A percentile compares a stretch with the other conserved stretches of the same genome.
phyloP scores from a whole-genome alignment of 345 rosid species.

The Hibiscus mutabilis region DNA sequence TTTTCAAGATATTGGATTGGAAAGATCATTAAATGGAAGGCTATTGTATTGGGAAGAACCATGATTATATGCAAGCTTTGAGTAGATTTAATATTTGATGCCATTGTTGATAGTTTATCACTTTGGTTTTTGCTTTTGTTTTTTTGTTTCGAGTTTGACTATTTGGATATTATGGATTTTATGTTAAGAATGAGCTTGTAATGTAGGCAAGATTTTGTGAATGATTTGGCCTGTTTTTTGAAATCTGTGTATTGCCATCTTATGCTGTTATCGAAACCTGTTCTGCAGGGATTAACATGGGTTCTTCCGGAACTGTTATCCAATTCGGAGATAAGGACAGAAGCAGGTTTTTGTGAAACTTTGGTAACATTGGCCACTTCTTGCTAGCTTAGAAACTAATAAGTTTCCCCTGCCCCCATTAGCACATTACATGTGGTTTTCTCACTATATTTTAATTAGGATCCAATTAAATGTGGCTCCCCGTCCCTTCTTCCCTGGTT shows the following conservation, averaged over 20 bases:
- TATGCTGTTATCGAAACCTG: conserved; percentile 1
- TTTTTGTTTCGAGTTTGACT: not conserved
- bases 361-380: conserved; percentile 76
- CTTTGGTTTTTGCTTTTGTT: not conserved
- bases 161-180: not conserved
- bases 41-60: not conserved
- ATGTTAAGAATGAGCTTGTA: not conserved
- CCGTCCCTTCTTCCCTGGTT: not conserved
- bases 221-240: not conserved
- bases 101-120: not conserved
- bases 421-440: not conserved
- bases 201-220: conserved; percentile 3
- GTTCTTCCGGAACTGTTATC: conserved; percentile 88
- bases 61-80: not conserved
- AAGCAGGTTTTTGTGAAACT: conserved; percentile 95
- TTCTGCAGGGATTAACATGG: conserved; percentile 88
- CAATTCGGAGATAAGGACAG: conserved; percentile 87
- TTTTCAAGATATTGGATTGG: not conserved
- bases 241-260: conserved; percentile 6
- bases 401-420: not conserved
- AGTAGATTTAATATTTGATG: not conserved
- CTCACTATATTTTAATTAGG: not conserved
- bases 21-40: not conserved
- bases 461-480: not conserved
- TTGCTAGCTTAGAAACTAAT: conserved; percentile 21